phyloP scores from a whole-genome alignment of 306 rosid genomes.

The Argentina anserina region DNA sequence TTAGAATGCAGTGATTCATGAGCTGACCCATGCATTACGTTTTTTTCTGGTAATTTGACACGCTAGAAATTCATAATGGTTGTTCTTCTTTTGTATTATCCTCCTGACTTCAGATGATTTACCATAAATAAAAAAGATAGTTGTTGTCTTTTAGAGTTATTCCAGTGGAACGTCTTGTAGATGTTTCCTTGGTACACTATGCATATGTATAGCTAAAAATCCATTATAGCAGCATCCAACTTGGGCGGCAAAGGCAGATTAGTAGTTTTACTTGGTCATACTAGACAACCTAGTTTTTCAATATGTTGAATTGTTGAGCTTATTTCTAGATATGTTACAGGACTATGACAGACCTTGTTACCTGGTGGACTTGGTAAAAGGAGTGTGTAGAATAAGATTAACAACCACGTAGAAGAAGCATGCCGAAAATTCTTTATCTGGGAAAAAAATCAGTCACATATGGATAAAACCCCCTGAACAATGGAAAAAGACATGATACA shows the following conservation, averaged over 20 bases:
- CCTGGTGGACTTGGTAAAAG: slow-evolving; percentile 3
- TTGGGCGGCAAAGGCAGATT: not conserved
- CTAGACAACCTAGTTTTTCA: not conserved
- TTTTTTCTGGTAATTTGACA: not conserved
- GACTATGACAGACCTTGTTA: not conserved
- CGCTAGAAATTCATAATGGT: not conserved
- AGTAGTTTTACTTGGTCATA: not conserved
- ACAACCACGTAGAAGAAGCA: not conserved
- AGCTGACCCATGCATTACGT: not conserved
- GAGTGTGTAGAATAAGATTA: not conserved
- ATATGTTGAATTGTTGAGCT: not conserved
- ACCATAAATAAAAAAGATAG: too few species aligned
- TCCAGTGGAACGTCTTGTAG: not conserved
- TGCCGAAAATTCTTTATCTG: not conserved
- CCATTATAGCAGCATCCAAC: not conserved
- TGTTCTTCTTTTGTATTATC: not conserved
- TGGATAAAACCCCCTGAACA: slow-evolving; percentile 3
- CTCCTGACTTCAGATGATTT: too few species aligned
- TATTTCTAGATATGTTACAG: not conserved
- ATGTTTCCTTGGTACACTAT: slow-evolving; percentile 1
- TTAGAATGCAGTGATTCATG: not conserved
- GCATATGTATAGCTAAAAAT: not conserved
- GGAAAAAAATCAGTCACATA: slow-evolving; percentile 9
- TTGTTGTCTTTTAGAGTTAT: too few species aligned
- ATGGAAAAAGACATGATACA: not conserved